Evolutionary conservation across 139 green algal genomes (phyloP).

Genomic region (Chlorella sp.): DNA sequence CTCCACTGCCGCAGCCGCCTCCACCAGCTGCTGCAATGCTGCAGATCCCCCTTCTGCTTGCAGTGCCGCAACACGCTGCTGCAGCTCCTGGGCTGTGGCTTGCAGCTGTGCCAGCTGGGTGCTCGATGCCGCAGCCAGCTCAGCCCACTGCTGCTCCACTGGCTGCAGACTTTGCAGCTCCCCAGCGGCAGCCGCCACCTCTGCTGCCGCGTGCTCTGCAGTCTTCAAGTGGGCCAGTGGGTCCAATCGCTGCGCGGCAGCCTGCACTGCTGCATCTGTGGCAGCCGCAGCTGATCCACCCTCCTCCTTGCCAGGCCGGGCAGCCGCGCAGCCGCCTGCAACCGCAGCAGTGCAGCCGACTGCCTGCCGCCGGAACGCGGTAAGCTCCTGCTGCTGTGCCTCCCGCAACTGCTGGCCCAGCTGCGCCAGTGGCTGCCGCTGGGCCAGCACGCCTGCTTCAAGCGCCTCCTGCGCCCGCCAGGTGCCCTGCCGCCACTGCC

Average conservation of each 20-base stretch:
- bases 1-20: not conserved
- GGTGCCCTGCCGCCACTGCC: slow-evolving; percentile 18
- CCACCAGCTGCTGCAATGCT: not conserved
- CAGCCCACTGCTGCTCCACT: slow-evolving; percentile 2
- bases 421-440: not conserved
- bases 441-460: not conserved
- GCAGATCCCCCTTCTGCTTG: not conserved
- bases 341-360: not conserved
- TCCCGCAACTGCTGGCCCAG: slow-evolving; percentile 11
- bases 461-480: not conserved
- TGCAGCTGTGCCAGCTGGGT: not conserved
- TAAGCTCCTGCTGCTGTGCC: slow-evolving; percentile 17
- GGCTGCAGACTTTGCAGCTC: slow-evolving; percentile 12
- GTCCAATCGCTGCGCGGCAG: slow-evolving; percentile 2
- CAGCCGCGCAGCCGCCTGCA: not conserved
- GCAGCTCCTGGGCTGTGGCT: not conserved
- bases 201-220: not conserved
- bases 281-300: not conserved
- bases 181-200: not conserved
- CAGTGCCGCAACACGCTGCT: not conserved
- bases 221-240: not conserved
- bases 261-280: no score
- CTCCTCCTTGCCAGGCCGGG: not conserved
- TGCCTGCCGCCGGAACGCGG: not conserved
- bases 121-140: not conserved